These are phyloP conservation scores for Tieghemostelium lacteum DNA, from an alignment of 78 protist genomes.

Conservation along the genomic window DNA sequence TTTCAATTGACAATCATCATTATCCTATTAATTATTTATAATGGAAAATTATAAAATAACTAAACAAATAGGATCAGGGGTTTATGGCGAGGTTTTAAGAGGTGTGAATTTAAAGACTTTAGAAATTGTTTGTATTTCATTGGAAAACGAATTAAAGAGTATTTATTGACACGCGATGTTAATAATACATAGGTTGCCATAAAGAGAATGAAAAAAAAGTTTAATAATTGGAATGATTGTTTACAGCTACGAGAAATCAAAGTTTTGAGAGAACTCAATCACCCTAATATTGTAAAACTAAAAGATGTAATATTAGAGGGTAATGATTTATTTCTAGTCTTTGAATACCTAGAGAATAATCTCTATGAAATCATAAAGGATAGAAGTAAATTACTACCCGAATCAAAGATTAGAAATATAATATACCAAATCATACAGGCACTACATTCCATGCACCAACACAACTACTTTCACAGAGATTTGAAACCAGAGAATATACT, in stretches of 20 bases:
- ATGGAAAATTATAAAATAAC: slow-evolving; percentile 72
- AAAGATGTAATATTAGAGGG: slow-evolving; percentile 94
- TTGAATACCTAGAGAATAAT: slow-evolving; percentile 95
- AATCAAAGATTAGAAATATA: slow-evolving; percentile 77
- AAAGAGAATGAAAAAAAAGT: slow-evolving; percentile 96
- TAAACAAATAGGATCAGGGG: slow-evolving; percentile 79
- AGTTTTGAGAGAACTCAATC: slow-evolving; percentile 91
- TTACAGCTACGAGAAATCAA: slow-evolving; percentile 92
- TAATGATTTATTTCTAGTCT: slow-evolving; percentile 94
- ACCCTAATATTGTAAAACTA: slow-evolving; percentile 97
- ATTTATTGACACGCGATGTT: too few species aligned
- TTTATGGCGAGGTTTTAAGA: slow-evolving; percentile 79
- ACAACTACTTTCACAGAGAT: slow-evolving; percentile 95
- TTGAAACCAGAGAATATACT: slow-evolving; percentile 97
- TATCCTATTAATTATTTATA: too few species aligned
- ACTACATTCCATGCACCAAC: slow-evolving; percentile 87
- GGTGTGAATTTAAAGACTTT: slow-evolving; percentile 22
- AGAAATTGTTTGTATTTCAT: slow-evolving; percentile 45
- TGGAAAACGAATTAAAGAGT: too few species aligned
- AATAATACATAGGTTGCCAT: slow-evolving; percentile 92
- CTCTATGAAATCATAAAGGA: slow-evolving; percentile 90
- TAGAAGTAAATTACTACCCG: slow-evolving; percentile 83
- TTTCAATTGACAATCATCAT: too few species aligned
- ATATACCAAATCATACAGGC: slow-evolving; percentile 94
- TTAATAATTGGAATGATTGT: slow-evolving; percentile 95